These are phyloP conservation scores for Madurella fahalii DNA, from an alignment of 2,329 filamentous ascomycete species.

Conservation along the genomic window DNA sequence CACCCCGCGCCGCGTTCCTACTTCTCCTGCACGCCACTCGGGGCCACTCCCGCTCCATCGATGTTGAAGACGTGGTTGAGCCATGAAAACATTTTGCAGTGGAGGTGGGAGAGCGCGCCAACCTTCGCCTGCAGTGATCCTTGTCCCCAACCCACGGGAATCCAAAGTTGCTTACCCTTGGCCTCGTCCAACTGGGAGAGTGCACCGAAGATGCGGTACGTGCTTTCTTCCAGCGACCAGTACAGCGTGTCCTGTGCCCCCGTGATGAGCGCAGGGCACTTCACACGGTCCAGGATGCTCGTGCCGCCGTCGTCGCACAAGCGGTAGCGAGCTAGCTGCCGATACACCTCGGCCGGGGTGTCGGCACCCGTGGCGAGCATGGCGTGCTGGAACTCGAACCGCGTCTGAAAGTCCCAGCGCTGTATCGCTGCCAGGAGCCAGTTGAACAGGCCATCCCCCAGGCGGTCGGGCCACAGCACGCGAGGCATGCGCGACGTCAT, in stretches of 20 bases:
- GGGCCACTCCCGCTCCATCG: background rate
- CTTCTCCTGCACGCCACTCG: no score
- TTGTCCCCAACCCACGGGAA: background rate
- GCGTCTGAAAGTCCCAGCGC: constrained; percentile 13
- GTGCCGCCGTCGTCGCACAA: constrained; percentile 1
- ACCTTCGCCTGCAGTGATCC: constrained; percentile 18
- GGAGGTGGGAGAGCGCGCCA: constrained; percentile 8
- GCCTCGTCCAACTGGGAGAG: constrained; percentile 8
- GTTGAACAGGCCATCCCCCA: constrained; percentile 29
- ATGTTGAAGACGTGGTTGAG: constrained; percentile 2
- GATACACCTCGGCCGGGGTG: background rate
- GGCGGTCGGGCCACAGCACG: constrained; percentile 28
- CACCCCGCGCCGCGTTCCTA: no score
- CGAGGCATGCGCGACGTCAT: constrained; percentile 23
- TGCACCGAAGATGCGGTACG: background rate
- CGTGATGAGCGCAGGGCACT: constrained; percentile 13
- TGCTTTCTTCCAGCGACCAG: background rate
- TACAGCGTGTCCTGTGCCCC: constrained; percentile 11
- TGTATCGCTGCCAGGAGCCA: constrained; percentile 11
- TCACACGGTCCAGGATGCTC: constrained; percentile 4
- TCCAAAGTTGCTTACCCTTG: constrained; percentile 16
- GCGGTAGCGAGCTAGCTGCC: constrained; percentile 4
- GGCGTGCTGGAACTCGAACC: constrained; percentile 16
- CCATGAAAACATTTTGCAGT: constrained; percentile 4
- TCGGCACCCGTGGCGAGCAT: background rate